A percentile compares a stretch with the other conserved stretches of the same genome.
These are phyloP conservation scores for Nitzschia sp. DNA, from an alignment of 108 stramenopile genomes.

Conservation along the genomic window DNA sequence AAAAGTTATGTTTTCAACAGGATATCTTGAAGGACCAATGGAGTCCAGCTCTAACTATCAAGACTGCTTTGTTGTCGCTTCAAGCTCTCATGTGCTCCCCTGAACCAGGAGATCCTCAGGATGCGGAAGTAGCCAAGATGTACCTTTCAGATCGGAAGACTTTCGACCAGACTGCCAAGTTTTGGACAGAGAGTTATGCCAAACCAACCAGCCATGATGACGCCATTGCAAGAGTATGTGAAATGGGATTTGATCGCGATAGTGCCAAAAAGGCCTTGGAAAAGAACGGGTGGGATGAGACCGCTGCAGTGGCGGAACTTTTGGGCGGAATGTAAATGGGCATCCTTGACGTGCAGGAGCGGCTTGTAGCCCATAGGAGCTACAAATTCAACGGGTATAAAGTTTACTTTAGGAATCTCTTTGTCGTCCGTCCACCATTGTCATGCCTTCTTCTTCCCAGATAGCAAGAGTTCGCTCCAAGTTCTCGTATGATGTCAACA, in stretches of 20 bases:
- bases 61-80: slow-evolving; percentile 89
- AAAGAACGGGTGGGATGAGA: slow-evolving; percentile 89
- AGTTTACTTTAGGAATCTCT: not conserved
- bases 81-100: slow-evolving; percentile 91
- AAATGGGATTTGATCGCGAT: slow-evolving; percentile 94
- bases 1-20: slow-evolving; percentile 31
- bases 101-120: slow-evolving; percentile 93
- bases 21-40: slow-evolving; percentile 98
- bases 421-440: slow-evolving; percentile 3
- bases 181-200: slow-evolving; percentile 93
- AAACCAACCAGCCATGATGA: slow-evolving; percentile 71
- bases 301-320: slow-evolving; percentile 83
- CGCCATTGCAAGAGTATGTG: slow-evolving; percentile 74
- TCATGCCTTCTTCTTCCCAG: slow-evolving; percentile 1
- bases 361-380: too few relatives aligned
- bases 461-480: not conserved
- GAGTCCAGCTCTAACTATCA: slow-evolving; percentile 97
- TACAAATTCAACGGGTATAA: too few relatives aligned
- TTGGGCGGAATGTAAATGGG: slow-evolving; percentile 54
- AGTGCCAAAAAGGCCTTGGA: slow-evolving; percentile 81
- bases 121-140: slow-evolving; percentile 94
- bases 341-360: not conserved
- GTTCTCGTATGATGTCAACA: not conserved
- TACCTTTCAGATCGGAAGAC: slow-evolving; percentile 72
- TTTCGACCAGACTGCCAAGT: slow-evolving; percentile 87